Conservation (phyloP, 495 filamentous ascomycete genomes). For the Gamarada debralockiae region DNA sequence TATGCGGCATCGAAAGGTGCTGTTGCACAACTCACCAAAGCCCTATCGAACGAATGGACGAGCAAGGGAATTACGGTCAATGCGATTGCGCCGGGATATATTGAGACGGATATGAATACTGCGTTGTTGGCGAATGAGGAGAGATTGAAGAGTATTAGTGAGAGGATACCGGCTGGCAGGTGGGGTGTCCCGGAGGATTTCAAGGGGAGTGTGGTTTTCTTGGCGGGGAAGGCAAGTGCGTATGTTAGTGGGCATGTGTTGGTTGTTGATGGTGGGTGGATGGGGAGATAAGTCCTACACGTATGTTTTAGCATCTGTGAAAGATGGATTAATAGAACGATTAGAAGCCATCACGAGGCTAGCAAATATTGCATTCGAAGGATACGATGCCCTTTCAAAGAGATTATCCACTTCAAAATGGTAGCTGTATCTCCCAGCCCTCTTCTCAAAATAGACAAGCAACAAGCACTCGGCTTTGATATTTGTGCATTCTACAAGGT, state of each 20-base stretch:
- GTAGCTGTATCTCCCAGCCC: too few relatives aligned
- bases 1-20: constrained; percentile 90
- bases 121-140: constrained; percentile 71
- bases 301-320: too few relatives aligned
- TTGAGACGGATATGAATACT: constrained; percentile 89
- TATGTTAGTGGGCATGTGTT: constrained; percentile 82
- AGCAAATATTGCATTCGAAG: too few relatives aligned
- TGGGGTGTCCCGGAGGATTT: constrained; percentile 91
- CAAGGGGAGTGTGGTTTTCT: constrained; percentile 75
- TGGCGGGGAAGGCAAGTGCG: constrained; percentile 69
- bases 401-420: too few relatives aligned
- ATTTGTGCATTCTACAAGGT: too few relatives aligned
- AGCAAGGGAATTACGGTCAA: constrained; percentile 74
- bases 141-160: constrained; percentile 69
- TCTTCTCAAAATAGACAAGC: too few relatives aligned
- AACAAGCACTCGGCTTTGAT: too few relatives aligned
- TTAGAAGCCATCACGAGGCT: too few relatives aligned
- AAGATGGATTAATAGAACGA: too few relatives aligned
- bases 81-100: constrained; percentile 75
- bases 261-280: constrained; percentile 91
- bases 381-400: too few relatives aligned
- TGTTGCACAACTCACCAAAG: constrained; percentile 82
- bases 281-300: constrained; percentile 80
- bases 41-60: constrained; percentile 84
- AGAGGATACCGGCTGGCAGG: constrained; percentile 77